A percentile compares a stretch with the other conserved stretches of the same genome.
Conservation (phyloP, 2,329 filamentous ascomycete genomes). For the Lasiodiplodia hormozganensis region DNA sequence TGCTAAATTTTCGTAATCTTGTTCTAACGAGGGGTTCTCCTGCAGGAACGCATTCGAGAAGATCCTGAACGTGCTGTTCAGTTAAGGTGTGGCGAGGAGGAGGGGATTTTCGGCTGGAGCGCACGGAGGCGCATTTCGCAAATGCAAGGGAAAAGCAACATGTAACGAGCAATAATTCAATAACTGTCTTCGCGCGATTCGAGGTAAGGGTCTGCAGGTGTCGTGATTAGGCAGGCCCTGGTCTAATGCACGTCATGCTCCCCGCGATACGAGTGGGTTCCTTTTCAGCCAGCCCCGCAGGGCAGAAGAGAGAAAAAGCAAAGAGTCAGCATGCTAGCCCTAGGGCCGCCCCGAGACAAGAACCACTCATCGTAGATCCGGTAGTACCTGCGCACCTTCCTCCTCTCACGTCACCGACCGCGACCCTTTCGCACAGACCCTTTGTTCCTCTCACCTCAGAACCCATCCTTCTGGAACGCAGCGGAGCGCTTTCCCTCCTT, state of each 20-base stretch:
- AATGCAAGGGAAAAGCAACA: neutral
- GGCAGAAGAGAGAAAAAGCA: neutral
- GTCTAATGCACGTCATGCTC: slow-evolving; percentile 20
- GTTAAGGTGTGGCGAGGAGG: slow-evolving; percentile 32
- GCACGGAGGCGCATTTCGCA: neutral
- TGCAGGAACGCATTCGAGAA: slow-evolving; percentile 47
- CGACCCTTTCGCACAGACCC: slow-evolving; percentile 4
- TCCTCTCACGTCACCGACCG: neutral
- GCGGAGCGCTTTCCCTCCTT: neutral
- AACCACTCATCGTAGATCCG: neutral
- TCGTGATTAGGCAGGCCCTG: slow-evolving; percentile 10
- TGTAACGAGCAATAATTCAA: slow-evolving; percentile 5
- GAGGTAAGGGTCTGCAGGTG: neutral
- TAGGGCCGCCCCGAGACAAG: neutral
- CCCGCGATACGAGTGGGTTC: neutral
- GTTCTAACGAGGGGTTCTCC: neutral
- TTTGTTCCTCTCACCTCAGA: neutral
- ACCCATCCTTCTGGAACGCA: neutral
- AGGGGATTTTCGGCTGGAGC: neutral
- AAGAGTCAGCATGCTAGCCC: neutral
- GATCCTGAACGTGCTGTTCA: slow-evolving; percentile 55
- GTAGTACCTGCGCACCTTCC: neutral
- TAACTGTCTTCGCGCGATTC: neutral
- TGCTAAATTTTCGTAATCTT: neutral
- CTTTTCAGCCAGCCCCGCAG: neutral